Percentiles rank a stretch among this genome's conserved stretches.
phyloP scores from a whole-genome alignment of 768 basidiomycete genomes.

The Udeniomyces megalosporus region DNA sequence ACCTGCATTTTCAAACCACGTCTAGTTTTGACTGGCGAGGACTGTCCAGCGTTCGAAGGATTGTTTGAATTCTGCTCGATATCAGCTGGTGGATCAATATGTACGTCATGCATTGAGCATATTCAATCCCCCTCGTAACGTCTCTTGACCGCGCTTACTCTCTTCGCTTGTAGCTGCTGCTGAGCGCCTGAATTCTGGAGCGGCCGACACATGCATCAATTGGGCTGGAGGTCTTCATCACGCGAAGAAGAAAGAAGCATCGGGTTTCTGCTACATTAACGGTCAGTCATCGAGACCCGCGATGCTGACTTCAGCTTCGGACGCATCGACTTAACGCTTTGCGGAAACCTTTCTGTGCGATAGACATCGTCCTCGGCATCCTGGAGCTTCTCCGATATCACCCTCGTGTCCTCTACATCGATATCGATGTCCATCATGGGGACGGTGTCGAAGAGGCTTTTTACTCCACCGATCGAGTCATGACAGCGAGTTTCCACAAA shows the following conservation, averaged over 20 bases:
- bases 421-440: constrained; percentile 96
- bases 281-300: constrained; percentile 15
- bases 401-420: constrained; percentile 82
- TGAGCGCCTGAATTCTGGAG: constrained; percentile 59
- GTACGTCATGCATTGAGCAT: constrained; percentile 33
- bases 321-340: too few relatives aligned
- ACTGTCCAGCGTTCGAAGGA: constrained; percentile 93
- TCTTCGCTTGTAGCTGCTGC: constrained; percentile 37
- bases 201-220: constrained; percentile 72
- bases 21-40: constrained; percentile 65
- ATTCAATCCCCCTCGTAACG: neutral
- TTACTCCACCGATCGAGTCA: constrained; percentile 90
- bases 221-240: constrained; percentile 99
- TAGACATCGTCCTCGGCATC: constrained; percentile 71
- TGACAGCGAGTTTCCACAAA: constrained; percentile 95
- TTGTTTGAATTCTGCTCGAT: constrained; percentile 94
- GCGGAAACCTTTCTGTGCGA: neutral
- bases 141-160: neutral
- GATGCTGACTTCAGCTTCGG: too few relatives aligned
- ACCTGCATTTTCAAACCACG: too few relatives aligned
- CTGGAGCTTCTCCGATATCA: constrained; percentile 57
- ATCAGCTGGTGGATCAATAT: constrained; percentile 85
- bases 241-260: constrained; percentile 94
- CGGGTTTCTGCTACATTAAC: constrained; percentile 98
- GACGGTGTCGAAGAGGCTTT: constrained; percentile 99